These are phyloP conservation scores for Chlorella sp. DNA, from an alignment of 139 green algal genomes.

Conservation along the genomic window DNA sequence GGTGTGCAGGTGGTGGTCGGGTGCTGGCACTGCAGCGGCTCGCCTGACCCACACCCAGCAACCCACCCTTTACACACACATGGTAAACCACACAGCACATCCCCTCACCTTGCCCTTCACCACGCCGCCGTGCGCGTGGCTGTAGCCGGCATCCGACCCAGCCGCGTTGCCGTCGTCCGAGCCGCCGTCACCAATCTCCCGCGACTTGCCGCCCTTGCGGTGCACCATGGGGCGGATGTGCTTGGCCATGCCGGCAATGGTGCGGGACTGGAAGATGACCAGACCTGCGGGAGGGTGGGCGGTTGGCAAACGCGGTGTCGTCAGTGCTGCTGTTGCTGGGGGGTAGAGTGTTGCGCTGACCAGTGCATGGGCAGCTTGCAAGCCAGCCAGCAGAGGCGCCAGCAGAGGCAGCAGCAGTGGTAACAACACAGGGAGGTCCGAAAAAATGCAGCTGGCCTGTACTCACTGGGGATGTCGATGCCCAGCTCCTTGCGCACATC, in stretches of 20 bases:
- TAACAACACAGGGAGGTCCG: no score
- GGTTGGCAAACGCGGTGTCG: no score
- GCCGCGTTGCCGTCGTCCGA: no score
- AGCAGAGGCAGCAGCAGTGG: no score
- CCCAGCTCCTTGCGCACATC: neutral
- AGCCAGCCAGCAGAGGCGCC: no score
- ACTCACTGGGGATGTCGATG: neutral
- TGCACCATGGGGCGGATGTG: neutral
- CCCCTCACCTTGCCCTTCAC: neutral
- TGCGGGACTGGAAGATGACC: conserved; percentile 36
- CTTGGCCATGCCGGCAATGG: conserved; percentile 23
- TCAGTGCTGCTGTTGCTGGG: neutral
- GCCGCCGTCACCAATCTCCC: no score
- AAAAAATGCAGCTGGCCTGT: neutral
- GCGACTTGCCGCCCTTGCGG: neutral
- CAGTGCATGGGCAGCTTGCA: neutral
- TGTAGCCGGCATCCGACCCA: no score
- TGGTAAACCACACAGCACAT: neutral
- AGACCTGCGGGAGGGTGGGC: neutral
- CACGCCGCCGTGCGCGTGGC: neutral
- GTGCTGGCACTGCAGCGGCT: no score
- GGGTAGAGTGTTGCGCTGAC: no score
- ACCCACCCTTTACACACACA: no score
- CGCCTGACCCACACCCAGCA: no score
- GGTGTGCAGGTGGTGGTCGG: no score